These are phyloP conservation scores for Phytopythium sindhum DNA, from an alignment of 352 stramenopile species.

Conservation along the genomic window DNA sequence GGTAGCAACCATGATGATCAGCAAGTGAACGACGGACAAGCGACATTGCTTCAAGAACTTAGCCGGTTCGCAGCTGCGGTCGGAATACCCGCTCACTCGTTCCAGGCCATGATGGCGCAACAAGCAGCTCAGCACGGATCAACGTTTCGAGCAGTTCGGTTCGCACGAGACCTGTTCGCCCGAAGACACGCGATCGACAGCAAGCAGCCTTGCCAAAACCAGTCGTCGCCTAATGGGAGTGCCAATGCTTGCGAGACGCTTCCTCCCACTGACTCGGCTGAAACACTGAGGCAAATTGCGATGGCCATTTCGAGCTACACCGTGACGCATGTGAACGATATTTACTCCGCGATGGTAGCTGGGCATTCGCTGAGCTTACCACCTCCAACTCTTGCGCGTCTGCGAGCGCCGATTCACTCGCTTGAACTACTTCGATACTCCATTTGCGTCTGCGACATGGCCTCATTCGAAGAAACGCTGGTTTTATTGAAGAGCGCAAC, in stretches of 20 bases:
- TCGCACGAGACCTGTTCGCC: conserved; percentile 54
- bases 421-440: conserved; percentile 59
- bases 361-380: conserved; percentile 10
- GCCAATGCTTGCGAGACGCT: background rate
- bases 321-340: conserved; percentile 45
- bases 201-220: background rate
- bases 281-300: conserved; percentile 47
- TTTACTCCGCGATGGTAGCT: conserved; percentile 27
- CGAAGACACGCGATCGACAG: conserved; percentile 8
- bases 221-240: background rate
- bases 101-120: conserved; percentile 38
- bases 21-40: conserved; percentile 35
- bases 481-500: conserved; percentile 55
- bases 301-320: conserved; percentile 59
- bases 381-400: conserved; percentile 28
- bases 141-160: conserved; percentile 49
- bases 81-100: conserved; percentile 34
- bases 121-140: conserved; percentile 37
- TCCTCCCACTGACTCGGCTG: background rate
- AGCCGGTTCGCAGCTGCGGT: conserved; percentile 47
- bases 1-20: background rate
- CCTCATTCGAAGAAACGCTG: conserved; percentile 57
- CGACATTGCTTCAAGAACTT: conserved; percentile 39
- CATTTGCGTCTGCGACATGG: conserved; percentile 54
- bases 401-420: conserved; percentile 52